phyloP scores from a whole-genome alignment of 257 asterid genomes.

The Nicotiana attenuata region DNA sequence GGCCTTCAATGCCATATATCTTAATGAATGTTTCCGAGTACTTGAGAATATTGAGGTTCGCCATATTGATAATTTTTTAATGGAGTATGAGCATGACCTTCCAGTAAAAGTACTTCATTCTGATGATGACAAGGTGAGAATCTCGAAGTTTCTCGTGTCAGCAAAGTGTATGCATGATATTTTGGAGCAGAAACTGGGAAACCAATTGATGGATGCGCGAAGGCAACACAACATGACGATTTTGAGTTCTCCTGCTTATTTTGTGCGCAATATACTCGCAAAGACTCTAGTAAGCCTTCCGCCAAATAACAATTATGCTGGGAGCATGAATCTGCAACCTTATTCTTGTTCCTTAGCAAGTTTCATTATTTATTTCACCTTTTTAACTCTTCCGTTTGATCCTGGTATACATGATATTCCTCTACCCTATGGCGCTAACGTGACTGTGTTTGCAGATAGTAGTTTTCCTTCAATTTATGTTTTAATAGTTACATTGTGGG shows the following conservation, averaged over 20 bases:
- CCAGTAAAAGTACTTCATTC: neutral
- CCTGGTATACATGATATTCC: too few species aligned
- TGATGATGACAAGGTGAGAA: neutral
- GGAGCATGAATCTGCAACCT: neutral
- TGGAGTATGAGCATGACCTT: too few species aligned
- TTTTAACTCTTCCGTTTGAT: neutral
- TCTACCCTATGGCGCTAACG: too few species aligned
- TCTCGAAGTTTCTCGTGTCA: neutral
- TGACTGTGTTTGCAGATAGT: too few species aligned
- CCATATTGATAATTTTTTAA: neutral
- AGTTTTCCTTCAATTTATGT: too few species aligned
- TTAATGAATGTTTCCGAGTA: neutral
- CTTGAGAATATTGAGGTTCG: neutral
- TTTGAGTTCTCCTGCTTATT: neutral
- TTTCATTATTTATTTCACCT: neutral
- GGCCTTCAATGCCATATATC: neutral
- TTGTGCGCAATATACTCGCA: neutral
- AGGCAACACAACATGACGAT: neutral
- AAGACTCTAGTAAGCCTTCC: neutral
- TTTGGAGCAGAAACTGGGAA: neutral
- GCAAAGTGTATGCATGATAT: neutral
- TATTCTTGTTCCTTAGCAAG: neutral
- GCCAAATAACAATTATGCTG: neutral
- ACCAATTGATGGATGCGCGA: neutral
- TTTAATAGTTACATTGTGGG: too few species aligned